Evolutionary conservation across 768 basidiomycete species (phyloP).

Genomic region (Dentipellis fragilis): DNA sequence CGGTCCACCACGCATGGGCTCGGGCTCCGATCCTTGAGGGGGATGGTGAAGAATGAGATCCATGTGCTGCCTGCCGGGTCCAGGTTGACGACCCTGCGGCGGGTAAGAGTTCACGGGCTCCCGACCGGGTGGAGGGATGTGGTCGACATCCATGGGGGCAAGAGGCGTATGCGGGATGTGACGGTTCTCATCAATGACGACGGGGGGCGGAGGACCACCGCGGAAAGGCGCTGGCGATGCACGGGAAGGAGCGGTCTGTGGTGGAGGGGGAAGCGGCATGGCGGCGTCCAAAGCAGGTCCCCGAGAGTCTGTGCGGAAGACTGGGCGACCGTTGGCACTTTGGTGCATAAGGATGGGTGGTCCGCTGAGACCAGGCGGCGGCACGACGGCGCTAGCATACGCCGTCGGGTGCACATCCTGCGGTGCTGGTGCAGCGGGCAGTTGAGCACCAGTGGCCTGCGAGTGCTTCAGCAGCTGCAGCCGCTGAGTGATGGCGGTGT

Average conservation of each 20-base stretch:
- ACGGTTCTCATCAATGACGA: constrained; percentile 67
- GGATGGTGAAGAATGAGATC: constrained; percentile 61
- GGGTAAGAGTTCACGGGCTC: constrained; percentile 37
- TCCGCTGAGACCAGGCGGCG: constrained; percentile 50
- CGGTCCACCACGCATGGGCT: constrained; percentile 38
- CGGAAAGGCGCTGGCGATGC: constrained; percentile 68
- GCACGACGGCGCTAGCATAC: constrained; percentile 72
- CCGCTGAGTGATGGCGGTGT: constrained; percentile 73
- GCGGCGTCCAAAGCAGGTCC: constrained; percentile 34
- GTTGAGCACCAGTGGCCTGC: constrained; percentile 59
- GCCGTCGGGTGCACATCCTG: constrained; percentile 96
- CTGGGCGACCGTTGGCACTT: constrained; percentile 26
- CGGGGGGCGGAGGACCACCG: constrained; percentile 76
- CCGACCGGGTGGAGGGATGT: constrained; percentile 32
- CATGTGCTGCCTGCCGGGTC: constrained; percentile 14
- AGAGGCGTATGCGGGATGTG: constrained; percentile 63
- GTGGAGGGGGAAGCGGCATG: constrained; percentile 49
- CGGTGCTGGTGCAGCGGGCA: constrained; percentile 85
- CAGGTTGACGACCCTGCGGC: constrained; percentile 36
- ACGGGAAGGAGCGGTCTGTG: constrained; percentile 29
- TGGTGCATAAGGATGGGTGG: constrained; percentile 58
- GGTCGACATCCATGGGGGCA: constrained; percentile 60
- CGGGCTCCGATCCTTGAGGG: constrained; percentile 37
- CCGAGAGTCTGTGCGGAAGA: constrained; percentile 60
- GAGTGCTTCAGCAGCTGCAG: constrained; percentile 71